Evolutionary conservation across 768 basidiomycete species (phyloP).

Genomic region (Hygrocybe punicea): DNA sequence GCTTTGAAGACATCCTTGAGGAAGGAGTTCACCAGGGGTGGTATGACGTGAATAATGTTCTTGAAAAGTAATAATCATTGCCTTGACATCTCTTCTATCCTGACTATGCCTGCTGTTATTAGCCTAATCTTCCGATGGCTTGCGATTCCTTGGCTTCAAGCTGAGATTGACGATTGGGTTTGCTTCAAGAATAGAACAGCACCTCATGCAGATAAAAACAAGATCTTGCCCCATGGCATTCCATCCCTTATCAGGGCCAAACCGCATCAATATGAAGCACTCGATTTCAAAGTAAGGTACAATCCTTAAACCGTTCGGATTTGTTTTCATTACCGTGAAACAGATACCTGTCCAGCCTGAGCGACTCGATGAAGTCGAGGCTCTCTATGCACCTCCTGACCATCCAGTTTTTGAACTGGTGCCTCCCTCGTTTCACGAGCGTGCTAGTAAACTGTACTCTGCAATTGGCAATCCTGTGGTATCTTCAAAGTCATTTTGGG

Average conservation of each 20-base stretch:
- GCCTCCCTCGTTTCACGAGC: constrained; percentile 15
- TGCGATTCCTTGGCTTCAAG: constrained; percentile 41
- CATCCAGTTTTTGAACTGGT: constrained; percentile 38
- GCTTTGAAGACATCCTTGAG: constrained; percentile 36
- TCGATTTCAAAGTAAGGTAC: constrained; percentile 35
- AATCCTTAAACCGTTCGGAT: not conserved
- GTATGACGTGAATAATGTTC: constrained; percentile 27
- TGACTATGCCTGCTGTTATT: not conserved
- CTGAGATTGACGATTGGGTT: constrained; percentile 33
- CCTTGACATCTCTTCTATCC: not conserved
- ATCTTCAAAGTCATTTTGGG: no score
- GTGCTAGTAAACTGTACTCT: no score
- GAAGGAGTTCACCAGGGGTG: constrained; percentile 25
- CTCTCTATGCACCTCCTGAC: constrained; percentile 29
- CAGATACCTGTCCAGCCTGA: constrained; percentile 20
- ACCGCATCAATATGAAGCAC: constrained; percentile 25
- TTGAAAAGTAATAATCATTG: constrained; percentile 17
- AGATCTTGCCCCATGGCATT: constrained; percentile 39
- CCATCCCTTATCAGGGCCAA: constrained; percentile 32
- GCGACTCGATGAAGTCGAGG: constrained; percentile 20
- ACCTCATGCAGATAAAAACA: constrained; percentile 29
- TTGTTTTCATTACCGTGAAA: not conserved
- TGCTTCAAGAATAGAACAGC: constrained; percentile 18
- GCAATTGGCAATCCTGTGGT: no score
- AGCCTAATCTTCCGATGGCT: constrained; percentile 43